These are phyloP conservation scores for Sphagnum tenellum DNA, from an alignment of 225 moss, liverwort and hornwort genomes.

Conservation along the genomic window DNA sequence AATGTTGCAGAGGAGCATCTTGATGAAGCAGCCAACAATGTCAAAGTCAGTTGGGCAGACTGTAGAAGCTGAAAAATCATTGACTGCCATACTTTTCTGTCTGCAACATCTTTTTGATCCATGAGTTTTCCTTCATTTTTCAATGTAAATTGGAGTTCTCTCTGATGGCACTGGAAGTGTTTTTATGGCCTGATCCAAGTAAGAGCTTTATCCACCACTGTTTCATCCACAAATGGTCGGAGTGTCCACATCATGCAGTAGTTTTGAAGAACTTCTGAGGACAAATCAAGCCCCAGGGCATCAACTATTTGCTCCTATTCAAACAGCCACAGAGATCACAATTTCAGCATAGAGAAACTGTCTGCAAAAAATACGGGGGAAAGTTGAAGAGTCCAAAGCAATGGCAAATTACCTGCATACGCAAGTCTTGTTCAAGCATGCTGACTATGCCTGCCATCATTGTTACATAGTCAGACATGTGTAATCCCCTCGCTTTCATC, in stretches of 20 bases:
- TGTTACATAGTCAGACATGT: slow-evolving; percentile 49
- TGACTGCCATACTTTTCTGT: not conserved
- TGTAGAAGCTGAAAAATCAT: no score
- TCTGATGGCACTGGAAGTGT: no score
- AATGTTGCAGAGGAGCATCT: no score
- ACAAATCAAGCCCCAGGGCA: slow-evolving; percentile 31
- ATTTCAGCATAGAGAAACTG: no score
- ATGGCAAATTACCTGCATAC: slow-evolving; percentile 51
- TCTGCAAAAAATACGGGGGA: no score
- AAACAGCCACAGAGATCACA: no score
- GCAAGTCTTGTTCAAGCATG: slow-evolving; percentile 69
- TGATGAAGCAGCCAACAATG: no score
- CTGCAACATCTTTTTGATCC: no score
- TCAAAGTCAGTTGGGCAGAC: no score
- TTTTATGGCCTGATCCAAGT: slow-evolving; percentile 42
- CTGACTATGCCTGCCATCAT: slow-evolving; percentile 55
- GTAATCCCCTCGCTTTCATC: slow-evolving; percentile 24
- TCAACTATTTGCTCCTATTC: not conserved
- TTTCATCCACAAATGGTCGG: slow-evolving; percentile 65
- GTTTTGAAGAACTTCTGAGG: slow-evolving; percentile 49
- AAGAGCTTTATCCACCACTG: slow-evolving; percentile 46
- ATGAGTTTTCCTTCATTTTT: no score
- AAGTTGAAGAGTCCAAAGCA: no score
- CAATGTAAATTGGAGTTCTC: no score
- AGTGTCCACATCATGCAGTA: slow-evolving; percentile 76